Conservation (phyloP, 495 filamentous ascomycete genomes). For the Massariosphaeria phaeospora region DNA sequence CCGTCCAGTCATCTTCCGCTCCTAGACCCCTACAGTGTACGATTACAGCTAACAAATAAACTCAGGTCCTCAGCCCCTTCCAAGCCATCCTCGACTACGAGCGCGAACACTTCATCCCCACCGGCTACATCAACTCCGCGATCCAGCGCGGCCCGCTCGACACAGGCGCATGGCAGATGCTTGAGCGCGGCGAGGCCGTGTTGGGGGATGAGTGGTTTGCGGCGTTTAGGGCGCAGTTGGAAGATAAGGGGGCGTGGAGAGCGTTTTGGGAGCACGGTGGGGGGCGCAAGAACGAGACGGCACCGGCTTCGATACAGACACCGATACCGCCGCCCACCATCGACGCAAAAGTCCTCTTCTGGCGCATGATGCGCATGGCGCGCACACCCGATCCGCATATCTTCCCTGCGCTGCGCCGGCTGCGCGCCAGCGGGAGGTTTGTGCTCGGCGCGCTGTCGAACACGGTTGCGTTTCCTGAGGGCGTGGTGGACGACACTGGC, state of each 20-base stretch:
- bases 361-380: conserved; percentile 81
- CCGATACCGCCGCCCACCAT: conserved; percentile 66
- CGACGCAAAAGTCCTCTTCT: conserved; percentile 78
- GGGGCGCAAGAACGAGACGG: conserved; percentile 41
- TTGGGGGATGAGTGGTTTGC: conserved; percentile 64
- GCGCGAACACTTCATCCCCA: conserved; percentile 63
- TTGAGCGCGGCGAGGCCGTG: conserved; percentile 48
- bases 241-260: conserved; percentile 60
- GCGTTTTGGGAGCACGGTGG: conserved; percentile 44
- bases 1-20: neutral
- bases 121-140: conserved; percentile 85
- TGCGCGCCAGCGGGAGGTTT: conserved; percentile 59
- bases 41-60: neutral
- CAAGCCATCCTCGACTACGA: conserved; percentile 91
- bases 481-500: conserved; percentile 38
- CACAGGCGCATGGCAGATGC: conserved; percentile 74
- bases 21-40: too few relatives aligned
- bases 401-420: conserved; percentile 70
- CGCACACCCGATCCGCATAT: conserved; percentile 75
- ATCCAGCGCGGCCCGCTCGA: conserved; percentile 69
- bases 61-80: conserved; percentile 84
- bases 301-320: conserved; percentile 69
- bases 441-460: conserved; percentile 82
- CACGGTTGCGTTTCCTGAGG: conserved; percentile 71
- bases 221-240: conserved; percentile 70